Evolutionary conservation across 306 rosid species (phyloP), one percentile per base, ranked within the genome.

Genomic region (Mimosa pudica): DNA sequence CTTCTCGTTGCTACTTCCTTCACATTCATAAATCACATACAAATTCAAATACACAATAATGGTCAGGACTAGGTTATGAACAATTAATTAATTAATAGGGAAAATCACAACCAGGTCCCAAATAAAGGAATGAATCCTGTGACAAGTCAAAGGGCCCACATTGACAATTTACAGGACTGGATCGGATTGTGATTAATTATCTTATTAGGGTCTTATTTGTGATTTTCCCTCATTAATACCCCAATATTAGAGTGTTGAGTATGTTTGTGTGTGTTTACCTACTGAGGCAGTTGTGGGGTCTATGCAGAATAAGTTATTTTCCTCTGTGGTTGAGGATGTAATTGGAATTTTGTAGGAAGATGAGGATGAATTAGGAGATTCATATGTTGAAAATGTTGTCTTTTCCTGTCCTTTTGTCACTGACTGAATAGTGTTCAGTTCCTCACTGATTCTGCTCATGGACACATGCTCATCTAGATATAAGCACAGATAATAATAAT

Each of bases 351-450:
- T 90, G 87, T 86, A 86, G 69, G 94, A 94, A 62, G 93, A 89
- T 60, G 98, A 83, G 62, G 88, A 86, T 54, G 92, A 88, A 84
- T 92, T 88, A 65, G 91, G 84, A 75, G 89, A 83, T 78, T 88
- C 89, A 71, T 89, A 77, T 10, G 74, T 71, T 84, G 89, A 74
- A 20, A 82, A 57, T 68, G 30, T 2, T 65, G 88, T 77, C 71
- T 85, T 88, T 85, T 82, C 89, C 49, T 82, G 65, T 74, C 91
- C 80, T 77, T 77, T 86, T 35, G 86, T 76, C 46, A 81, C 86
- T 65, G 78, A 70, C 49, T 48, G 74, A 74, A 54, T 78, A 74
- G 45, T 78, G 80, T 73, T 82, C 75, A 79, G 51, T 79, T 89
- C 89, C 79, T 85, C 90, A 6, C 48, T 78, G 33, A 79, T 77